These are phyloP conservation scores for Crithidia thermophila DNA, from an alignment of 208 protist species.

Conservation along the genomic window DNA sequence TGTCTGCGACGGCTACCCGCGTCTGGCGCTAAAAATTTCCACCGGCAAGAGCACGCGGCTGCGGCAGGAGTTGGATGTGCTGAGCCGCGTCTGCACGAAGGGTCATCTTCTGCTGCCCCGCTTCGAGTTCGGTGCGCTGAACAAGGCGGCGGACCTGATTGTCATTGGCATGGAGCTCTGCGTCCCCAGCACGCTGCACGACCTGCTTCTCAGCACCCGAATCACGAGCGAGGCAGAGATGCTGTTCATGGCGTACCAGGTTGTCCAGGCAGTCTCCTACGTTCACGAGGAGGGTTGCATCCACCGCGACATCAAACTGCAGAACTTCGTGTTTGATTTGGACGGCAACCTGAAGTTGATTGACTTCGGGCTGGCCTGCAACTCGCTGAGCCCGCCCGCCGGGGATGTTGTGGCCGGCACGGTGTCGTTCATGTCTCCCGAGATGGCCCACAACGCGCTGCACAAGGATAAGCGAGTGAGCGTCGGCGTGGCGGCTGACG, in stretches of 20 bases:
- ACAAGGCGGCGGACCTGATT: constrained; percentile 72
- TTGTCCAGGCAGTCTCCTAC: constrained; percentile 81
- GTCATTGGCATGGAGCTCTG: constrained; percentile 92
- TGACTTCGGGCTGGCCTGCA: constrained; percentile 90
- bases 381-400: constrained; percentile 63
- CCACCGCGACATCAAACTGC: constrained; percentile 92
- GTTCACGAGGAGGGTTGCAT: constrained; percentile 91
- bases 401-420: constrained; percentile 91
- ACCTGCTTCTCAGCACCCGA: constrained; percentile 76
- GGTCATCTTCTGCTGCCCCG: constrained; percentile 81
- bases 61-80: constrained; percentile 79
- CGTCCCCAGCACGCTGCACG: constrained; percentile 86
- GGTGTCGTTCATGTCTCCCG: constrained; percentile 92
- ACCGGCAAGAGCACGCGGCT: constrained; percentile 83
- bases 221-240: constrained; percentile 87
- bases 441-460: constrained; percentile 93
- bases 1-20: constrained; percentile 60
- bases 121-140: constrained; percentile 91
- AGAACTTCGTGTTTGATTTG: constrained; percentile 93
- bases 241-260: constrained; percentile 92
- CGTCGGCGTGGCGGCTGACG: constrained; percentile 80
- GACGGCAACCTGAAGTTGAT: constrained; percentile 91
- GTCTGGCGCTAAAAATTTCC: constrained; percentile 84
- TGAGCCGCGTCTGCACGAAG: constrained; percentile 84
- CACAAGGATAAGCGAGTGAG: constrained; percentile 74